Base-by-base conservation (phyloP, 495 filamentous ascomycete genomes). In the Penicillium subrubescens region DNA sequence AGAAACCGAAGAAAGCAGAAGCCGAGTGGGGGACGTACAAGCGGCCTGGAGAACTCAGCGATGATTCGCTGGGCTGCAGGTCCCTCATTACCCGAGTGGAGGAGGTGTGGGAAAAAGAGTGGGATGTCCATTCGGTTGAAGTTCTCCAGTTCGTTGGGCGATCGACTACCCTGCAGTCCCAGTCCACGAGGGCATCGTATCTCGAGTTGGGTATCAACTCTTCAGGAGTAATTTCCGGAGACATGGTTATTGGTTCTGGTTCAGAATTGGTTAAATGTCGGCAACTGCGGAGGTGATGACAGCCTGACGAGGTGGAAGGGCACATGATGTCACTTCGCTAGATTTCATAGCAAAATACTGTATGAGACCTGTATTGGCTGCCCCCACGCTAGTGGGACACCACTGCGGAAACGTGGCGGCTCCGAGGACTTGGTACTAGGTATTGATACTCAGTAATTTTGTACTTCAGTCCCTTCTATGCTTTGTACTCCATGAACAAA, bases 11-110 rank as follows among this genome's bases (percentile, higher is more conserved):
- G 53, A 63, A 65, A 71, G 33, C 68, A 71, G 69, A 69, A 69
- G 71, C 68, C 68, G 71, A 71, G 71, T 71, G 71, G 71, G 68
- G 71, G 71, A 60, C 27, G 17, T 2, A 5, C 37, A 19, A 23
- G n/a, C 10, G n/a, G 29, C 5, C 21, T 23, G 60, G 60, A n/a
- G 56, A 35, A 23, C 21, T n/a, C 12, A 1, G 2, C 23, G 34
- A 27, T 62, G 52, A 70, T 72, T 72, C 67, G 62, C 43, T 8
- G 31, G 4, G 8, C 21, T 34, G 43, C 44, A 44, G 39, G 56
- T 41, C 25, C 43, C 34, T 66, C 67, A 69, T 66, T 69, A 69
- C 60, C 67, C 67, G 67, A 69, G 63, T 66, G 67, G 63, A 66
- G 60, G 60, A 59, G 21, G 19, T 25, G 54, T 35, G 55, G 19